Base-by-base conservation (phyloP, 495 filamentous ascomycete species). In the Talaromyces proteolyticus region DNA sequence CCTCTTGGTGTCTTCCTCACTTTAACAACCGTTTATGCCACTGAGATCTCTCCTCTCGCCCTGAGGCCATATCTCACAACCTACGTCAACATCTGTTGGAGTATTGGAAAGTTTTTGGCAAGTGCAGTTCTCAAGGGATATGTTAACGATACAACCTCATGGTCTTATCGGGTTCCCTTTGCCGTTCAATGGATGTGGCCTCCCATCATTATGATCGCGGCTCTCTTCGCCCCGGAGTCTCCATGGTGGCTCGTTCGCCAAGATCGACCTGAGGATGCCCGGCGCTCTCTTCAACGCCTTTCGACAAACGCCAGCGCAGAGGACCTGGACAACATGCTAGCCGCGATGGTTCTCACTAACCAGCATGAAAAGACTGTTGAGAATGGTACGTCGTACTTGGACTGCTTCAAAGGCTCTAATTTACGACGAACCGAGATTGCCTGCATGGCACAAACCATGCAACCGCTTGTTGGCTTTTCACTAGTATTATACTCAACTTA, bases 121-220 rank as follows among this genome's bases (percentile, higher is more conserved):
- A 62, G 69, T 34, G 77, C 74, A 11, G 73, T 84, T 2, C 62
- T 78, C 5, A 54, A 63, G 55, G 58, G 62, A 19, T 54, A 76
- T 6, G 26, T 70, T 2, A 55, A 21, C 7, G 46, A 60, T 0
- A 46, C 54, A 3, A 64, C 67, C 42, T 40, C 73, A 25, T 81
- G 77, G 78, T 66, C 70, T 20, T 83, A 79, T 51, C 70, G 67
- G 29, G 79, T 81, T 44, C 79, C 79, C 1, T 81, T 78, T 53
- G 71, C 74, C 3, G 41, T 80, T 3, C 78, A 79, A 56, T 81
- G 77, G 76, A 51, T 77, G 34, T 81, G 76, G 78, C 74, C 74
- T 0, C 56, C 80, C 4, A 60, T 73, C 12, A 47, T 75, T 23
- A 57, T 57, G 0, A 54, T 67, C 40, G 47, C 37, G n/a, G n/a